Evolutionary conservation across 2,329 filamentous ascomycete species (phyloP).

Genomic region (Colletotrichum chlorophyti): DNA sequence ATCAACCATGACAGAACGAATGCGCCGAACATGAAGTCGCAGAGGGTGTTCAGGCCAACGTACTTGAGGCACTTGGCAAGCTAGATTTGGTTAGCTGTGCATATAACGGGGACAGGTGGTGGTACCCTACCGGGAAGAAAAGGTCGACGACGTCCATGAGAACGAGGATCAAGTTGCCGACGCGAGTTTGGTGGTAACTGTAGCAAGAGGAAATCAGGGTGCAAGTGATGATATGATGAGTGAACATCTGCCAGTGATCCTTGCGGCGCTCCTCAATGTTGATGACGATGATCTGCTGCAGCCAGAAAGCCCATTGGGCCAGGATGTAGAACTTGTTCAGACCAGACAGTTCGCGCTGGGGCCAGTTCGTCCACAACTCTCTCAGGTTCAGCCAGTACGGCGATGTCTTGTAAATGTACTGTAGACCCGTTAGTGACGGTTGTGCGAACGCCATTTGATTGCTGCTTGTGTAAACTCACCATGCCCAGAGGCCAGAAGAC

Average conservation of each 20-base stretch:
- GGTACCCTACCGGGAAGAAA: conserved; percentile 75
- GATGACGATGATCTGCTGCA: conserved; percentile 93
- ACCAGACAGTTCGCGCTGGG: conserved; percentile 75
- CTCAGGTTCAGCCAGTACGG: conserved; percentile 79
- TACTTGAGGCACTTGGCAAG: conserved; percentile 95
- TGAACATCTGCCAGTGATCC: conserved; percentile 95
- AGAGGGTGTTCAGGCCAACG: conserved; percentile 74
- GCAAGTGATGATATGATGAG: conserved; percentile 91
- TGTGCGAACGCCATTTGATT: background rate
- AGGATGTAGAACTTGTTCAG: conserved; percentile 90
- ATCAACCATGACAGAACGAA: conserved; percentile 89
- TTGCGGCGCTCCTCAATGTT: conserved; percentile 94
- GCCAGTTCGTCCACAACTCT: conserved; percentile 86
- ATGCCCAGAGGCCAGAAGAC: conserved; percentile 85
- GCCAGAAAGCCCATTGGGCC: conserved; percentile 88
- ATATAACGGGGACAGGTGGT: no score
- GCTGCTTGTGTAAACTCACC: conserved; percentile 61
- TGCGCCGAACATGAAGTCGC: conserved; percentile 82
- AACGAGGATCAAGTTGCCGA: conserved; percentile 87
- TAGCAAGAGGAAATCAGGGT: conserved; percentile 83
- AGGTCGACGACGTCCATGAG: conserved; percentile 95
- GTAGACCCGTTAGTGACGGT: conserved; percentile 16
- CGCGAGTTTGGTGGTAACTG: conserved; percentile 83
- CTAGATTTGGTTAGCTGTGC: conserved; percentile 50
- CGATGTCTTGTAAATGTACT: conserved; percentile 84